phyloP scores from a whole-genome alignment of 805 yeast species.

The Nakazawaea wyomingensis region DNA sequence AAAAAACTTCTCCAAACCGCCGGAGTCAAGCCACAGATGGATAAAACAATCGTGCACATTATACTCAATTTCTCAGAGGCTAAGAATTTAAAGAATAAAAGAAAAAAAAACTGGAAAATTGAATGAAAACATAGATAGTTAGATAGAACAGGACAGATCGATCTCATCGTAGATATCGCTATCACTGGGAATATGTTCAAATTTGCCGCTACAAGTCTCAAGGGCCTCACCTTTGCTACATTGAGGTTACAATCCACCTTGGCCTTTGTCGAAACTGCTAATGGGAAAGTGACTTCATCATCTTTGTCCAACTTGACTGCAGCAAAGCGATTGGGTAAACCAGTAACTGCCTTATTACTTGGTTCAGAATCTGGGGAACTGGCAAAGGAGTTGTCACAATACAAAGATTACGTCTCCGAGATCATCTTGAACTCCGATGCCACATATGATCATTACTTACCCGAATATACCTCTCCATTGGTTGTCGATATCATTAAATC shows the following conservation, averaged over 20 bases:
- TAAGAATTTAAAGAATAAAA: no score
- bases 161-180: neutral
- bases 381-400: constrained; percentile 42
- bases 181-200: constrained; percentile 6
- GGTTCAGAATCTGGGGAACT: constrained; percentile 58
- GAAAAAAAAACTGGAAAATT: no score
- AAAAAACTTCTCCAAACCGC: no score
- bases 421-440: constrained; percentile 54
- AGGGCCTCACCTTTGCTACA: neutral
- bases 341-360: constrained; percentile 71
- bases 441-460: constrained; percentile 63
- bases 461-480: constrained; percentile 79
- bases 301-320: constrained; percentile 74
- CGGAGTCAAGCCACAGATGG: no score
- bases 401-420: constrained; percentile 44
- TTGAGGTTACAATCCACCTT: constrained; percentile 62
- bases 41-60: neutral
- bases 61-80: neutral
- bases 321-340: constrained; percentile 69
- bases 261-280: constrained; percentile 66
- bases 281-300: constrained; percentile 54
- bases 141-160: no score
- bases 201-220: neutral
- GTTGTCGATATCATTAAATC: constrained; percentile 39
- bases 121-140: no score